Percentiles rank a stretch among this genome's conserved stretches.
These are phyloP conservation scores for Talaromyces rugulosus DNA, from an alignment of 2,329 filamentous ascomycete species.

Conservation along the genomic window DNA sequence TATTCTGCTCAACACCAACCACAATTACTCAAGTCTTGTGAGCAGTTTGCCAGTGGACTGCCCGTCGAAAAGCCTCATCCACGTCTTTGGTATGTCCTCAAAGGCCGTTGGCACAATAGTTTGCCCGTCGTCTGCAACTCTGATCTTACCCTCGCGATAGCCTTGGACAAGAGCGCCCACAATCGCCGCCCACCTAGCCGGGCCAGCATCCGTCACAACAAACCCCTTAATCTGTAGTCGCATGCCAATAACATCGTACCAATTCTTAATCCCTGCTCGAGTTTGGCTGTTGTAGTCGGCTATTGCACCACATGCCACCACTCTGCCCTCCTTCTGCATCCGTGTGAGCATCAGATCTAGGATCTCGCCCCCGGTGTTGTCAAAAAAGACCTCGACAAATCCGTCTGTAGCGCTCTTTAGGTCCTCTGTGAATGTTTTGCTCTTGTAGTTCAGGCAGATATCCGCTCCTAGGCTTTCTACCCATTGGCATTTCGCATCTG, in stretches of 20 bases:
- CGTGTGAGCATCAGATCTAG: slow-evolving; percentile 3
- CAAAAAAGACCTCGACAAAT: slow-evolving; percentile 51
- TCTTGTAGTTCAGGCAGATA: slow-evolving; percentile 54
- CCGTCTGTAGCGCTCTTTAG: slow-evolving; percentile 45
- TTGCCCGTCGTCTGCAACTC: neutral
- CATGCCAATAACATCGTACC: slow-evolving; percentile 7
- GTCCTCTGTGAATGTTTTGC: slow-evolving; percentile 42
- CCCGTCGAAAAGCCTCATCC: neutral
- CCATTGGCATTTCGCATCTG: slow-evolving; percentile 50
- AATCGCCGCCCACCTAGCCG: neutral
- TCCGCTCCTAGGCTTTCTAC: slow-evolving; percentile 53
- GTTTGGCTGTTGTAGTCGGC: neutral
- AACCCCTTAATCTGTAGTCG: neutral
- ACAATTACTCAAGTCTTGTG: neutral
- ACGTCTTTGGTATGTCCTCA: neutral
- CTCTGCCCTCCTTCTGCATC: neutral
- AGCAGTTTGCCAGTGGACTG: neutral
- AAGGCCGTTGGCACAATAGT: neutral
- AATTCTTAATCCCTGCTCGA: neutral
- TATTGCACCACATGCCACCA: slow-evolving; percentile 1
- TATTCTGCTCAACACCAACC: neutral
- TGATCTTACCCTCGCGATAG: neutral
- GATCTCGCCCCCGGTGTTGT: slow-evolving; percentile 4
- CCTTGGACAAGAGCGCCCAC: neutral
- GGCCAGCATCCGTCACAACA: neutral